These are phyloP conservation scores for Coemansia sp. DNA, from an alignment of 192 early-diverging fungal genomes.

Conservation along the genomic window DNA sequence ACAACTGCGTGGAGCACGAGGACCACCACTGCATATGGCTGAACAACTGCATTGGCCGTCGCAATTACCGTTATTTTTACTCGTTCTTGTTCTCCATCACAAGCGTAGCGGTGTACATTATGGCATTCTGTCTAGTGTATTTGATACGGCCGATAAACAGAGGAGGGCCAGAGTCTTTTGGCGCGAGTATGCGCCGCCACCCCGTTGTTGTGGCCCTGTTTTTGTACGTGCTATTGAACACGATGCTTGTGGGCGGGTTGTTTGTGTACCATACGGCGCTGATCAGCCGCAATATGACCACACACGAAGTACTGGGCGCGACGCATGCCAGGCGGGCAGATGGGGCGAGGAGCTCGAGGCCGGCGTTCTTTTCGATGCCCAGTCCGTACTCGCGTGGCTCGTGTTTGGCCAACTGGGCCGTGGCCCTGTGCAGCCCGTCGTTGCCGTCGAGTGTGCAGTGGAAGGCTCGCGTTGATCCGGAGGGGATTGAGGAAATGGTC, in stretches of 20 bases:
- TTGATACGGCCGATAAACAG: constrained; percentile 53
- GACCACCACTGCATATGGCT: constrained; percentile 96
- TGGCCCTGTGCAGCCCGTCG: constrained; percentile 35
- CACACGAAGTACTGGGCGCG: constrained; percentile 76
- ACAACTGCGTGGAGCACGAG: constrained; percentile 87
- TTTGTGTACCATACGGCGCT: constrained; percentile 76
- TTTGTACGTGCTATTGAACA: constrained; percentile 64
- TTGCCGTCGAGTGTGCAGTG: constrained; percentile 42
- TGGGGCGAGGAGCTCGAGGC: no score
- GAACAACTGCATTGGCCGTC: constrained; percentile 85
- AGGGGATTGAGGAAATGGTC: constrained; percentile 51
- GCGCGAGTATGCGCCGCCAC: constrained; percentile 37
- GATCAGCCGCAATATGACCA: constrained; percentile 73
- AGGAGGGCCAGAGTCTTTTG: constrained; percentile 37
- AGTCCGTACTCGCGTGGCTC: constrained; percentile 46
- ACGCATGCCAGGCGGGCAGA: constrained; percentile 9
- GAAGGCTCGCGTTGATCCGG: constrained; percentile 47
- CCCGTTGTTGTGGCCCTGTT: constrained; percentile 63
- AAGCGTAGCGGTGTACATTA: constrained; percentile 62
- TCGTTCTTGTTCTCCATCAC: constrained; percentile 67
- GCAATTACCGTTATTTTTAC: constrained; percentile 83
- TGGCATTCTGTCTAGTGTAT: constrained; percentile 62
- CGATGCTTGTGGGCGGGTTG: constrained; percentile 64
- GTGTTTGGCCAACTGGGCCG: constrained; percentile 46
- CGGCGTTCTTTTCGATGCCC: constrained; percentile 15